Percentiles rank a stretch among this genome's conserved stretches.
phyloP scores from a whole-genome alignment of 495 filamentous ascomycete genomes.

The Amphirosellinia nigrospora region DNA sequence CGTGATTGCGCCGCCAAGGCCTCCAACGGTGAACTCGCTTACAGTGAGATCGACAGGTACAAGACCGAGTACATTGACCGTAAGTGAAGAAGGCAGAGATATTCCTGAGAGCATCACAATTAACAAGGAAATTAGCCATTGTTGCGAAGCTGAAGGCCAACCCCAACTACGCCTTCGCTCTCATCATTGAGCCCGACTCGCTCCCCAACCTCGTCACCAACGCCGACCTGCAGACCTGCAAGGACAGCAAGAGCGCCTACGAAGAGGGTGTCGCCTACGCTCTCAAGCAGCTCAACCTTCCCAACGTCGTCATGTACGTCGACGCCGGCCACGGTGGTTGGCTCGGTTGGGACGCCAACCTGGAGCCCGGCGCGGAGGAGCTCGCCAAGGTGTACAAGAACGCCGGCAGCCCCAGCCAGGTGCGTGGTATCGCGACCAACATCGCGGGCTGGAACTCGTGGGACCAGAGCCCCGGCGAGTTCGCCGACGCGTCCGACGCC shows the following conservation, averaged over 20 bases:
- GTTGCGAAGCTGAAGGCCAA: conserved; percentile 59
- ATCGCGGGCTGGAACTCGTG: conserved; percentile 80
- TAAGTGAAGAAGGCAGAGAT: conserved; percentile 38
- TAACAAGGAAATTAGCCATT: conserved; percentile 56
- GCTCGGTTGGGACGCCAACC: conserved; percentile 83
- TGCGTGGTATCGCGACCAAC: conserved; percentile 80
- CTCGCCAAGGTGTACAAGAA: conserved; percentile 70
- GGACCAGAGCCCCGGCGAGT: conserved; percentile 66
- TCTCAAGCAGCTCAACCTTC: conserved; percentile 70
- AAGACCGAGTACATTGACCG: conserved; percentile 73
- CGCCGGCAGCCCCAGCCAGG: conserved; percentile 66
- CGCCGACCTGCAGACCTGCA: conserved; percentile 65
- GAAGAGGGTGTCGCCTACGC: conserved; percentile 75
- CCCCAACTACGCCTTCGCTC: conserved; percentile 59
- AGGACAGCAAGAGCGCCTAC: conserved; percentile 67
- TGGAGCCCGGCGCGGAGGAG: conserved; percentile 71
- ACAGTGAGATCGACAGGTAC: conserved; percentile 68
- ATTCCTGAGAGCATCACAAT: conserved; percentile 7
- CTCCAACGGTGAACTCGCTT: conserved; percentile 75
- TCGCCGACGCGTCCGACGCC: conserved; percentile 62
- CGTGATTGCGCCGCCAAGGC: conserved; percentile 79
- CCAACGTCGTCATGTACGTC: conserved; percentile 83
- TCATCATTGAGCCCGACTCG: conserved; percentile 77
- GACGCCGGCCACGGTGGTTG: conserved; percentile 84
- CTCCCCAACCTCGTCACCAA: conserved; percentile 85